These are phyloP conservation scores for Penicillium lagena DNA, from an alignment of 495 filamentous ascomycete species.

Conservation along the genomic window DNA sequence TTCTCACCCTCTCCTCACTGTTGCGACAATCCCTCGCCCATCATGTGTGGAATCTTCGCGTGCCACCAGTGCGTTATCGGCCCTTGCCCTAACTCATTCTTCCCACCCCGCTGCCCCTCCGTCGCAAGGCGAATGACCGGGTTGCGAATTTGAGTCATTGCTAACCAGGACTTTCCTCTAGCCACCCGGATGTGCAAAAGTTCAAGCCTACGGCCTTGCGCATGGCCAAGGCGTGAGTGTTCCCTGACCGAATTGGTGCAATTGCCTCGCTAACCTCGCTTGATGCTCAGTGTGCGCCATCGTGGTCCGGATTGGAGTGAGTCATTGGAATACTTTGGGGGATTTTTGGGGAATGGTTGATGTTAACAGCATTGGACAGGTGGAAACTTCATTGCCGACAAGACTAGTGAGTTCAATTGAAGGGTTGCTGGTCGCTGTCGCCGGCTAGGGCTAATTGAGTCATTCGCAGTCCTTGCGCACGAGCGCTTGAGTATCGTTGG, in stretches of 20 bases:
- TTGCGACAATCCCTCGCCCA: conserved; percentile 18
- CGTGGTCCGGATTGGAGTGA: conserved; percentile 98
- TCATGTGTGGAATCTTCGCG: conserved; percentile 83
- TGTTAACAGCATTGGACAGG: conserved; percentile 42
- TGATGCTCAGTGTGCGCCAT: conserved; percentile 69
- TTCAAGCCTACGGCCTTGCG: conserved; percentile 96
- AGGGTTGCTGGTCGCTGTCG: background rate
- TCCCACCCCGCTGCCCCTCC: conserved; percentile 1
- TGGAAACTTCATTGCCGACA: conserved; percentile 81
- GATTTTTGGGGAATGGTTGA: conserved; percentile 3
- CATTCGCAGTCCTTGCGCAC: conserved; percentile 78
- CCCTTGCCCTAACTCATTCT: conserved; percentile 5
- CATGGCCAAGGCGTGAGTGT: conserved; percentile 85
- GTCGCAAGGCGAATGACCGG: background rate
- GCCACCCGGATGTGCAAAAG: conserved; percentile 90
- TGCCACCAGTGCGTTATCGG: conserved; percentile 68
- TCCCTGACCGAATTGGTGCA: too few species aligned
- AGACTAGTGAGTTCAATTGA: conserved; percentile 65
- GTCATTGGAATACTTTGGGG: conserved; percentile 22
- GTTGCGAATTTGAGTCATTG: conserved; percentile 8
- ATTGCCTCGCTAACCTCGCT: conserved; percentile 8
- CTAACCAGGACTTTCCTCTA: conserved; percentile 27
- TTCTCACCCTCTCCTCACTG: conserved; percentile 9
- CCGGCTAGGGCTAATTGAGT: conserved; percentile 20
- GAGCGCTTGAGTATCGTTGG: conserved; percentile 97